Conservation (phyloP, 306 rosid species). For the Malus fusca region DNA sequence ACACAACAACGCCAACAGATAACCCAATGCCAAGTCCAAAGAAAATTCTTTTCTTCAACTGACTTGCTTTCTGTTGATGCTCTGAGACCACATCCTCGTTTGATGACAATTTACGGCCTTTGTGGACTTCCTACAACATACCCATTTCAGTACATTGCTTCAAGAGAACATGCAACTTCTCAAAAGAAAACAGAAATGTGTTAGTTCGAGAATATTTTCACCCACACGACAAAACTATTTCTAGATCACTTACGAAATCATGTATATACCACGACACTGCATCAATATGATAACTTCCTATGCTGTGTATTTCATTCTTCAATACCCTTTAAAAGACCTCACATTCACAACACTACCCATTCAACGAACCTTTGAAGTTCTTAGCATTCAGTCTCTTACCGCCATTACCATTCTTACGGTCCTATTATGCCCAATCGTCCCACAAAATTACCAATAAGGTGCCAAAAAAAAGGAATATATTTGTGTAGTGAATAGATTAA, state of each 20-base stretch:
- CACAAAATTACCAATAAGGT: not conserved
- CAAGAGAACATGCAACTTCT: not conserved
- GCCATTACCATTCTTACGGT: not conserved
- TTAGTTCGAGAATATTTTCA: not conserved
- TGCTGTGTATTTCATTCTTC: not conserved
- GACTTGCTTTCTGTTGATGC: constrained; percentile 46
- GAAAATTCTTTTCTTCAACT: constrained; percentile 59
- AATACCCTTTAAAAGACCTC: not conserved
- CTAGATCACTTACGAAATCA: not conserved
- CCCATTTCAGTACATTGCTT: constrained; percentile 12
- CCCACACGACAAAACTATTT: not conserved
- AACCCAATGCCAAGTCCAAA: constrained; percentile 89
- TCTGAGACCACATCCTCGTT: constrained; percentile 29
- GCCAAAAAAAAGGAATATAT: not conserved
- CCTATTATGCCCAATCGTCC: not conserved
- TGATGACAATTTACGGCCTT: not conserved
- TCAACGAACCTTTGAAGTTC: not conserved
- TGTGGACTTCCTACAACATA: constrained; percentile 36
- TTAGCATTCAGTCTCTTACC: not conserved
- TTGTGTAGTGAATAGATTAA: too few species aligned
- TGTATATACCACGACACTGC: not conserved
- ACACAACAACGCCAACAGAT: constrained; percentile 56
- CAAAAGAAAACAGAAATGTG: not conserved
- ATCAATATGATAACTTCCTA: not conserved
- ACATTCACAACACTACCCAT: not conserved